Conservation (phyloP, 441 rosid species). For the Euphorbia corollata region DNA sequence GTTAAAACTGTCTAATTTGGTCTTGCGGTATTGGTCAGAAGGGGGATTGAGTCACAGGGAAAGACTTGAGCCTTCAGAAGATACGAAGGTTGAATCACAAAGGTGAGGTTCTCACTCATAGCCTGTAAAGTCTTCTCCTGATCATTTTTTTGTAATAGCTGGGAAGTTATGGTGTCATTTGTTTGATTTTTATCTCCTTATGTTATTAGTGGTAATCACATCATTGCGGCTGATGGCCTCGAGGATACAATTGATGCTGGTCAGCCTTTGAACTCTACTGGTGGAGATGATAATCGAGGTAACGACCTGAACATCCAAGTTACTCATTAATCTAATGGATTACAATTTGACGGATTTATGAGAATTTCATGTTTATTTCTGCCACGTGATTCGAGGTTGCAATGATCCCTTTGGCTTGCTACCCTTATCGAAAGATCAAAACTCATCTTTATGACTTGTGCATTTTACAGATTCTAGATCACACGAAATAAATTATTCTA, state of each 20-base stretch:
- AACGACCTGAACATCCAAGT: neutral
- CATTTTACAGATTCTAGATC: constrained; percentile 33
- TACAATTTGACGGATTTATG: neutral
- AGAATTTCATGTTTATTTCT: neutral
- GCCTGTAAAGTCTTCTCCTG: neutral
- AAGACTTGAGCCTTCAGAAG: constrained; percentile 30
- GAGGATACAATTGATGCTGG: constrained; percentile 24
- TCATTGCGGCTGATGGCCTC: constrained; percentile 10
- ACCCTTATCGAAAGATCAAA: neutral
- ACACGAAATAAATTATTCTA: constrained; percentile 21
- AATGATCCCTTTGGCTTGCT: neutral
- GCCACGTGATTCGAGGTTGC: neutral
- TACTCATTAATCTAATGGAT: neutral
- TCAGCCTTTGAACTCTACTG: constrained; percentile 23
- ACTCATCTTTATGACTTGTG: constrained; percentile 24
- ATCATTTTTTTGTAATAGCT: neutral
- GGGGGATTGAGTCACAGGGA: constrained; percentile 27
- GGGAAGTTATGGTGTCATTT: neutral
- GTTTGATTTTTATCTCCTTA: constrained; percentile 10
- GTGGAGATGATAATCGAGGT: constrained; percentile 33
- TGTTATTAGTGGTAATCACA: constrained; percentile 29
- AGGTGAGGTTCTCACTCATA: constrained; percentile 32
- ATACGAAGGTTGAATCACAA: constrained; percentile 22
- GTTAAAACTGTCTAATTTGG: constrained; percentile 21
- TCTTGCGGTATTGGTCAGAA: constrained; percentile 30